phyloP scores from a whole-genome alignment of 108 stramenopile species.

The Skeletonema grethae region DNA sequence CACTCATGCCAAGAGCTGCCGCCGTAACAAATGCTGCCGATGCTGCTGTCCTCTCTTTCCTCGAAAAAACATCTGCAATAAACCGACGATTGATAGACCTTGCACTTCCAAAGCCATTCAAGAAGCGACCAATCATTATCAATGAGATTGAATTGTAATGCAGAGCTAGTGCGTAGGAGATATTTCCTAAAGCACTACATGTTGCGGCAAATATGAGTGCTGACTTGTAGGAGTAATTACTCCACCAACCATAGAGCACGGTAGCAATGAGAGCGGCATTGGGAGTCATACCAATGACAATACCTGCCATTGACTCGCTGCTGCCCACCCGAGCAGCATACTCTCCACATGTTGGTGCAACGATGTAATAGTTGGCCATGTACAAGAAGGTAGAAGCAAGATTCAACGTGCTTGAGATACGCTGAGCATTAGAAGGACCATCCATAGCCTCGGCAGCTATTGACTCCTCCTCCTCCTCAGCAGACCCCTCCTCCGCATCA shows the following conservation, averaged over 20 bases:
- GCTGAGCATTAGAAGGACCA: not conserved
- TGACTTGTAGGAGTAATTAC: constrained; percentile 73
- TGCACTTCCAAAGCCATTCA: constrained; percentile 86
- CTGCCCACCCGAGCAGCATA: constrained; percentile 79
- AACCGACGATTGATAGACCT: constrained; percentile 87
- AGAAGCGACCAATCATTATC: constrained; percentile 78
- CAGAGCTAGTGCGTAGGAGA: constrained; percentile 79
- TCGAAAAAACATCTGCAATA: constrained; percentile 81
- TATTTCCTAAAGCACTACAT: constrained; percentile 69
- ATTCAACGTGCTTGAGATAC: constrained; percentile 66
- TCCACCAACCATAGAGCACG: constrained; percentile 79
- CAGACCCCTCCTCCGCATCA: not conserved
- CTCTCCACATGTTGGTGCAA: constrained; percentile 77
- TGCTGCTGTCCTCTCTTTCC: constrained; percentile 70
- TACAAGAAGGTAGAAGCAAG: constrained; percentile 86
- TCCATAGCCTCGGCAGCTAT: not conserved
- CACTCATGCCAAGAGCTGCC: constrained; percentile 80
- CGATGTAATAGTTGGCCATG: constrained; percentile 92
- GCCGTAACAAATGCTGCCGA: constrained; percentile 85
- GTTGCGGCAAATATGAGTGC: constrained; percentile 77
- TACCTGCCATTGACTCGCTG: constrained; percentile 60
- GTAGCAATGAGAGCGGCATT: constrained; percentile 80
- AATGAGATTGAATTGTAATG: constrained; percentile 60
- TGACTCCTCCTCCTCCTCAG: not conserved
- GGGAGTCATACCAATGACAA: constrained; percentile 92